Percentiles rank a stretch among this genome's conserved stretches.
phyloP scores from a whole-genome alignment of 805 yeast genomes.

The Nakazawaea ishiwadae region DNA sequence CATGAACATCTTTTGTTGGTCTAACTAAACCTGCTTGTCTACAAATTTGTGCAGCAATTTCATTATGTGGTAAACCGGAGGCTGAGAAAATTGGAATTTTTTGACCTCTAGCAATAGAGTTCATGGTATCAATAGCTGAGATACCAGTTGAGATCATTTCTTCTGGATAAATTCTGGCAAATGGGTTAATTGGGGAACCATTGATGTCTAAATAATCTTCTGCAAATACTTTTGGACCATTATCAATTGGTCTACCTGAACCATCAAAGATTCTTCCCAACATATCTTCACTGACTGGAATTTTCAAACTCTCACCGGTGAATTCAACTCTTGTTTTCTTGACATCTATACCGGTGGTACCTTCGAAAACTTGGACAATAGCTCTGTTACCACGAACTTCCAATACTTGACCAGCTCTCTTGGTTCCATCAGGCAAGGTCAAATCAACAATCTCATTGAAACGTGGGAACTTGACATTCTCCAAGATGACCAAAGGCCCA shows the following conservation, averaged over 20 bases:
- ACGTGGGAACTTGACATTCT: conserved; percentile 82
- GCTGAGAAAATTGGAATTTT: conserved; percentile 99
- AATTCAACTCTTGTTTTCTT: conserved; percentile 96
- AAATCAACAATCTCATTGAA: conserved; percentile 95
- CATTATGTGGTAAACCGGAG: conserved; percentile 98
- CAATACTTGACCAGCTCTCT: conserved; percentile 95
- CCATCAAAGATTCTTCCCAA: conserved; percentile 98
- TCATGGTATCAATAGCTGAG: conserved; percentile 98
- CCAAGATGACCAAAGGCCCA: conserved; percentile 93
- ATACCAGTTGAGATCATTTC: conserved; percentile 99
- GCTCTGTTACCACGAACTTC: conserved; percentile 98
- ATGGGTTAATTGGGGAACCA: conserved; percentile 98
- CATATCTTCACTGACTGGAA: conserved; percentile 95
- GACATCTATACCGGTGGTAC: conserved; percentile 98
- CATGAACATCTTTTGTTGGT: conserved; percentile 99
- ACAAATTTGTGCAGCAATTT: conserved; percentile 99
- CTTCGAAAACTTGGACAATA: conserved; percentile 97
- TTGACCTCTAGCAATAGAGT: conserved; percentile 99
- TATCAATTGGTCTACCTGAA: conserved; percentile 97
- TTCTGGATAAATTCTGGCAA: conserved; percentile 97
- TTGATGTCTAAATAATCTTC: conserved; percentile 98
- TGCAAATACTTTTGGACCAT: conserved; percentile 97
- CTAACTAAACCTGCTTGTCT: conserved; percentile 99
- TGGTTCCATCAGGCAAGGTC: conserved; percentile 92
- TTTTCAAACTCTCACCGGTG: conserved; percentile 90